A percentile compares a stretch with the other conserved stretches of the same genome.
Conservation (phyloP, 805 yeast genomes). For the Candida pini region DNA sequence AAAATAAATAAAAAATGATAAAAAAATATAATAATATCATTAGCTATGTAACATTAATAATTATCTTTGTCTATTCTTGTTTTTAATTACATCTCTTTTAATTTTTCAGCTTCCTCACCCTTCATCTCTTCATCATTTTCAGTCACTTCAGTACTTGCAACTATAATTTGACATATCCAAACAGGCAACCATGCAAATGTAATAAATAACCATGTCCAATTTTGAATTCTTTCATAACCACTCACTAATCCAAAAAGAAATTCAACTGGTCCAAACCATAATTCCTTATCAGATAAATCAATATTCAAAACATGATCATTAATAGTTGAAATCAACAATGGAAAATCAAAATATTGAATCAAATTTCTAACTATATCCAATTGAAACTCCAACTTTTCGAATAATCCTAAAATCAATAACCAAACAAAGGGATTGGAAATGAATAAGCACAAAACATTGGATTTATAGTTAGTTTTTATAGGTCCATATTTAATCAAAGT, state of each 20-base stretch:
- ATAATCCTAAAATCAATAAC: slow-evolving; percentile 22
- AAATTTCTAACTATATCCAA: slow-evolving; percentile 26
- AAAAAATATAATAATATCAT: background rate
- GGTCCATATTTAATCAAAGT: slow-evolving; percentile 47
- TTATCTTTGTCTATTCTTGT: background rate
- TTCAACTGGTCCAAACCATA: slow-evolving; percentile 31
- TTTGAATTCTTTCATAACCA: slow-evolving; percentile 64
- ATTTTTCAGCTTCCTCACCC: slow-evolving; percentile 5
- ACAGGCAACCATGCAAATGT: slow-evolving; percentile 77
- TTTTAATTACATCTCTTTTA: background rate
- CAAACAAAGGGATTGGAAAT: slow-evolving; percentile 29
- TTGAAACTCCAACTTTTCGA: slow-evolving; percentile 18
- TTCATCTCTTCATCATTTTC: slow-evolving; percentile 3
- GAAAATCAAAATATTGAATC: slow-evolving; percentile 23
- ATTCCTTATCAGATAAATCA: slow-evolving; percentile 7
- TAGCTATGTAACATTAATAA: too few relatives aligned
- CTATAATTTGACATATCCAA: slow-evolving; percentile 45
- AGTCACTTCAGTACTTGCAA: slow-evolving; percentile 20
- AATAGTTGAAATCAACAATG: slow-evolving; percentile 14
- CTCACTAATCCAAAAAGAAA: slow-evolving; percentile 48
- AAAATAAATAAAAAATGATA: too few relatives aligned
- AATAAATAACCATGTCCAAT: slow-evolving; percentile 82
- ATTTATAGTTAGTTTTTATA: slow-evolving; percentile 6
- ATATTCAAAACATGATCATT: slow-evolving; percentile 11
- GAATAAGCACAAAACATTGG: slow-evolving; percentile 19